Base-by-base conservation (phyloP, 352 stramenopile genomes). In the Globisporangium yorkense region DNA sequence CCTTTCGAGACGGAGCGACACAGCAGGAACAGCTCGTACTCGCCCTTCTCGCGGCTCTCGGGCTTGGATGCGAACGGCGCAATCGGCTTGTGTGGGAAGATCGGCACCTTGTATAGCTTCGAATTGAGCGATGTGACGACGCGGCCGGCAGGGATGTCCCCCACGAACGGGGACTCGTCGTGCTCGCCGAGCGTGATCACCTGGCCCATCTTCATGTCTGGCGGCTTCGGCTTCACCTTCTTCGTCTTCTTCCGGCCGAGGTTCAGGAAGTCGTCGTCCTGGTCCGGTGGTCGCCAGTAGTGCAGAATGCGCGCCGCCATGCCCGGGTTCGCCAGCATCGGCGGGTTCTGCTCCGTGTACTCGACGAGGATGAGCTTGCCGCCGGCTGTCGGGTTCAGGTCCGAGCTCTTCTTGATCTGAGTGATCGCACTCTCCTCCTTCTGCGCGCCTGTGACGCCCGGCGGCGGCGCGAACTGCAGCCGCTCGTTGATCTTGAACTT, bases 401-500 rank as follows among this genome's bases (percentile, higher is more conserved):
- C 84, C 0, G 82, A 91, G 37, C 75, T 89, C 63, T 94, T 94
- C 58, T 94, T 94, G 61, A 92, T 94, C 61, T 94, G 84, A n/a
- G 81, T 87, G 44, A 88, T 70, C 60, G 80, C 77, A 45, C 74
- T 86, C 52, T 90, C 80, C 21, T 93, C 77, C 31, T 84, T 82
- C 4, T 67, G 64, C 20, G 77, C 66, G 18, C 86, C 47, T 1
- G 66, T 43, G 4, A 74, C 67, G 7, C 63, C 55, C 44, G 79
- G 77, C 13, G 82, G 76, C 18, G 63, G 67, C 13, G 68, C 53
- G 39, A 93, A 80, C 2, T 75, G 56, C 47, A 93, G 64, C 13
- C 71, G 74, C 48, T 93, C 85, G 51, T 89, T 92, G 51, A 93
- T 92, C 68, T 92, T 92, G 56, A 95, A 95, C 50, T 89, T 92